Conservation (phyloP, 1,284 basidiomycete genomes). For the Moesziomyces globuligerus region DNA sequence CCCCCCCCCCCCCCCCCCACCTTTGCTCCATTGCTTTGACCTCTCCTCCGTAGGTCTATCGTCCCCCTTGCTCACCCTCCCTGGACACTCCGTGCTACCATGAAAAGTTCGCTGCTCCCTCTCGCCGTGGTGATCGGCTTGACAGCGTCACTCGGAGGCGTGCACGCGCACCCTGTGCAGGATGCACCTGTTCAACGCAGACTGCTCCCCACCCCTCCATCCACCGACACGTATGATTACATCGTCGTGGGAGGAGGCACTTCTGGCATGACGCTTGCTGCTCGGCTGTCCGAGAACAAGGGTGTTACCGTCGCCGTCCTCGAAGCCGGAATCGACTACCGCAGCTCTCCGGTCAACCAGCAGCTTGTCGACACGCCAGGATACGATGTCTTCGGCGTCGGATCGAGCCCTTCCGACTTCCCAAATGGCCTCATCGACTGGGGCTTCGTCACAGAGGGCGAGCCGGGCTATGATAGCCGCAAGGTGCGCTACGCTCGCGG, state of each 20-base stretch:
- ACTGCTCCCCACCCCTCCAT: not conserved
- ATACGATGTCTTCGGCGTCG: constrained; percentile 40
- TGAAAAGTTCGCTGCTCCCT: constrained; percentile 12
- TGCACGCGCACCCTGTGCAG: constrained; percentile 7
- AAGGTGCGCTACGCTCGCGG: constrained; percentile 48
- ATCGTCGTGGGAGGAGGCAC: constrained; percentile 55
- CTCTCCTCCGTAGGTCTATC: no score
- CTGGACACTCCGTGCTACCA: no score
- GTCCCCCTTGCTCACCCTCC: no score
- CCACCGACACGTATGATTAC: constrained; percentile 45
- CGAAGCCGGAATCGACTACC: constrained; percentile 54
- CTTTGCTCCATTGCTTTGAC: no score
- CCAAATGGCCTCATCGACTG: constrained; percentile 41
- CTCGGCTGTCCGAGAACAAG: constrained; percentile 49
- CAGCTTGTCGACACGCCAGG: constrained; percentile 47
- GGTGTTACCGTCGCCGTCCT: constrained; percentile 52
- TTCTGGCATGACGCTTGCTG: constrained; percentile 51
- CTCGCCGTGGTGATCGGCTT: constrained; percentile 19
- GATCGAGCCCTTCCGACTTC: constrained; percentile 18
- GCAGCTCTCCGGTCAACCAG: constrained; percentile 26
- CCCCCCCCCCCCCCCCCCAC: no score
- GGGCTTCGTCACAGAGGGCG: constrained; percentile 41
- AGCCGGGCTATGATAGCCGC: constrained; percentile 43
- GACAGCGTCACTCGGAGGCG: constrained; percentile 11
- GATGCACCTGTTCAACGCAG: not conserved